Evolutionary conservation across 1,284 basidiomycete species (phyloP).

Genomic region (Porphyrellus sp.): DNA sequence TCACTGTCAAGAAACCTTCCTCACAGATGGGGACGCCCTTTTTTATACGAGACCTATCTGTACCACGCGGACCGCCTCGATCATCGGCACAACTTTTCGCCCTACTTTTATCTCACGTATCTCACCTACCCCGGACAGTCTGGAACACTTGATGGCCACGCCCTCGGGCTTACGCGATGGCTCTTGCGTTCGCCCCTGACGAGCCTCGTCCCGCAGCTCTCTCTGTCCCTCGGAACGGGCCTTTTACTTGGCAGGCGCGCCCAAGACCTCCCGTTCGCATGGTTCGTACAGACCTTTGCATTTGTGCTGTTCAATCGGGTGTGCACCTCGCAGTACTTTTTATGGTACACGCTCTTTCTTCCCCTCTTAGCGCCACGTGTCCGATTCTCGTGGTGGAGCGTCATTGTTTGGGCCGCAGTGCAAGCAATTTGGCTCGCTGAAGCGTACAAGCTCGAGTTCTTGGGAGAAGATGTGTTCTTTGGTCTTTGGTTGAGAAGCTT

Average conservation of each 20-base stretch:
- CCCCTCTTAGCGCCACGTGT: conserved; percentile 78
- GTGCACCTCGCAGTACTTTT: conserved; percentile 97
- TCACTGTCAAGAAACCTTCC: not conserved
- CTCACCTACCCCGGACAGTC: conserved; percentile 57
- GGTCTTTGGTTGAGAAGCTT: conserved; percentile 78
- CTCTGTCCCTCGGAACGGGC: conserved; percentile 63
- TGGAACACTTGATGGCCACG: conserved; percentile 28
- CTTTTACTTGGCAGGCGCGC: conserved; percentile 55
- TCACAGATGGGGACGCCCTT: conserved; percentile 87
- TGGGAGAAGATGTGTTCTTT: conserved; percentile 70
- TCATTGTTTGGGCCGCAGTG: conserved; percentile 69
- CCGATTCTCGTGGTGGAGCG: conserved; percentile 45
- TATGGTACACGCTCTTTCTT: conserved; percentile 94
- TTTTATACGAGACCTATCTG: conserved; percentile 89
- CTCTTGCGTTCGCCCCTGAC: conserved; percentile 61
- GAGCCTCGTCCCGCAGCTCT: conserved; percentile 76
- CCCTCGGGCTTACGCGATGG: conserved; percentile 45
- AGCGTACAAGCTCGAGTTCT: conserved; percentile 87
- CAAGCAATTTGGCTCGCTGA: conserved; percentile 85
- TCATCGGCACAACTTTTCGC: conserved; percentile 97
- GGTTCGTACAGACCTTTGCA: conserved; percentile 87
- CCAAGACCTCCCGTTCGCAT: conserved; percentile 70
- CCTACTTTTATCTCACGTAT: conserved; percentile 95
- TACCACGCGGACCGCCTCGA: conserved; percentile 92
- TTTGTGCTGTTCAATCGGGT: conserved; percentile 99